These are phyloP conservation scores for Candida gorgasii DNA, from an alignment of 805 yeast species.

Conservation along the genomic window DNA sequence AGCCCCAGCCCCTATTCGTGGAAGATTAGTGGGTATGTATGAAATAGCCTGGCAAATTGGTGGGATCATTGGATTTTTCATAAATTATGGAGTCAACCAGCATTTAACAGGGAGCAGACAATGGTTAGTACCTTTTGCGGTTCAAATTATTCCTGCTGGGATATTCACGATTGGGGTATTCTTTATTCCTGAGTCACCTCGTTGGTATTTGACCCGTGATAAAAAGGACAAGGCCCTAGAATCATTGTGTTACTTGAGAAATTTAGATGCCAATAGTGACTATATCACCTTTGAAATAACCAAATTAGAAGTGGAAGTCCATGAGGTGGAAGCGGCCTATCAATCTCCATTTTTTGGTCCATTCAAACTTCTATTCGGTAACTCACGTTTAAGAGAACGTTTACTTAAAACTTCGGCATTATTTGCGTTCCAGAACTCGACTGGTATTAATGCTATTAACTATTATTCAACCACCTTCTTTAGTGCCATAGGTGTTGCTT, in stretches of 20 bases:
- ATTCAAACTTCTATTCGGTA: conserved; percentile 31
- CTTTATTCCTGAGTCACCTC: conserved; percentile 47
- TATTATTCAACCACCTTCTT: conserved; percentile 57
- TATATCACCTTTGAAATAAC: conserved; percentile 43
- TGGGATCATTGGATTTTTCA: conserved; percentile 50
- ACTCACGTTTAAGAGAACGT: conserved; percentile 31
- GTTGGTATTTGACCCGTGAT: conserved; percentile 41
- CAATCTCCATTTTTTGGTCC: conserved; percentile 45
- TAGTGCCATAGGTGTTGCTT: conserved; percentile 48
- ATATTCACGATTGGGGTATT: conserved; percentile 40
- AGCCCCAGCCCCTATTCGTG: conserved; percentile 47
- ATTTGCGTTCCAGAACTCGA: conserved; percentile 46
- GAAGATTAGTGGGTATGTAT: conserved; percentile 46
- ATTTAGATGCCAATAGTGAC: conserved; percentile 35
- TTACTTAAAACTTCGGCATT: conserved; percentile 37
- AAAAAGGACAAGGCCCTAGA: conserved; percentile 32
- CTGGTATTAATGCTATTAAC: conserved; percentile 51
- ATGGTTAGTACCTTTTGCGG: conserved; percentile 50
- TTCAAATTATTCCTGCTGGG: conserved; percentile 48
- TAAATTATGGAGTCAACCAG: conserved; percentile 47
- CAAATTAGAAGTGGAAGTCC: conserved; percentile 24
- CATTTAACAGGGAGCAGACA: conserved; percentile 36
- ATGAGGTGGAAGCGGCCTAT: conserved; percentile 25
- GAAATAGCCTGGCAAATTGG: conserved; percentile 54
- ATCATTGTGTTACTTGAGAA: conserved; percentile 39